These are phyloP conservation scores for Tillandsia leiboldiana DNA, from an alignment of 176 grass and related monocot genomes.

Conservation along the genomic window DNA sequence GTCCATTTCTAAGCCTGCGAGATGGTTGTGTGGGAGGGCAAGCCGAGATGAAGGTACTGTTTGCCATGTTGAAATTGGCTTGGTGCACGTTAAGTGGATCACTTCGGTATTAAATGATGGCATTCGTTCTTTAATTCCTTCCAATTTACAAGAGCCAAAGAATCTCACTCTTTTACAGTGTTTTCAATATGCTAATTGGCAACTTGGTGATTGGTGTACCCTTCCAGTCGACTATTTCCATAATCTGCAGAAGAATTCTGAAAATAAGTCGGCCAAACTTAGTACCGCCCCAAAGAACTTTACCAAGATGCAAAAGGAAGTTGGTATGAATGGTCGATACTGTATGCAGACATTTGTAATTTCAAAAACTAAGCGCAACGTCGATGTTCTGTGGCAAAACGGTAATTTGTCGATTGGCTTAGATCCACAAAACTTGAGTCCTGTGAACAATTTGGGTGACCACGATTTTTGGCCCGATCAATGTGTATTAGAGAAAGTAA, in stretches of 20 bases:
- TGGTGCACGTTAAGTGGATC: slow-evolving; percentile 78
- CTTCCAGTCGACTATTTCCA: slow-evolving; percentile 20
- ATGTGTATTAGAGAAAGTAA: slow-evolving; percentile 62
- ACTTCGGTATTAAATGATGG: slow-evolving; percentile 54
- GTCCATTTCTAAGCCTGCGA: slow-evolving; percentile 36
- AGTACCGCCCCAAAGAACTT: slow-evolving; percentile 23
- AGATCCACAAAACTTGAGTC: slow-evolving; percentile 49
- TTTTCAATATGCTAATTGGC: slow-evolving; percentile 84
- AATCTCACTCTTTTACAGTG: slow-evolving; percentile 59
- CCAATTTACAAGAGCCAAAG: slow-evolving; percentile 58
- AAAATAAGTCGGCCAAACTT: slow-evolving; percentile 14
- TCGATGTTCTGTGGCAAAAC: slow-evolving; percentile 89
- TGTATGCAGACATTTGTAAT: slow-evolving; percentile 56
- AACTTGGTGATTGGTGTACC: slow-evolving; percentile 92
- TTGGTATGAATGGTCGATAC: slow-evolving; percentile 18
- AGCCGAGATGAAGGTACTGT: slow-evolving; percentile 56
- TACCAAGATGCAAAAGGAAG: slow-evolving; percentile 25
- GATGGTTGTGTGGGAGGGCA: slow-evolving; percentile 63
- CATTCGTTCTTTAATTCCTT: slow-evolving; percentile 48
- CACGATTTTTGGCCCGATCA: slow-evolving; percentile 96
- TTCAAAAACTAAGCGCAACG: slow-evolving; percentile 64
- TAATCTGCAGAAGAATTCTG: slow-evolving; percentile 26
- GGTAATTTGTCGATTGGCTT: slow-evolving; percentile 61
- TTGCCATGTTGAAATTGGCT: slow-evolving; percentile 57
- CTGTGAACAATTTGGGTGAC: slow-evolving; percentile 72